A percentile compares a stretch with the other conserved stretches of the same genome.
These are phyloP conservation scores for Annulohypoxylon maeteangense DNA, from an alignment of 495 filamentous ascomycete species.

Conservation along the genomic window DNA sequence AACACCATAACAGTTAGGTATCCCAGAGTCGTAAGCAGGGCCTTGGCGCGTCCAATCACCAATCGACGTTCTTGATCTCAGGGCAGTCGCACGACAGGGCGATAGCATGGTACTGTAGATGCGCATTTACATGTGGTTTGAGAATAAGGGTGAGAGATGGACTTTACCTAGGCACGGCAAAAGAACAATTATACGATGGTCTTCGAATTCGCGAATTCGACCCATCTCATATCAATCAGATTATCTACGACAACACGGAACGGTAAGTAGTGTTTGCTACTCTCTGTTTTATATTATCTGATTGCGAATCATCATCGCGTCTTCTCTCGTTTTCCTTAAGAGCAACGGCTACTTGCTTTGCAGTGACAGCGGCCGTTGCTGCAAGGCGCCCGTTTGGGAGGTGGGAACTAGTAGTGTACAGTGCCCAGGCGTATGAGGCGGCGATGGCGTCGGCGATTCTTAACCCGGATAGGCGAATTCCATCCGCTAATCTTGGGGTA, in stretches of 20 bases:
- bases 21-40: conserved; percentile 6
- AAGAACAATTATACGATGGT: background rate
- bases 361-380: conserved; percentile 41
- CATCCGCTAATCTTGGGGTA: conserved; percentile 13
- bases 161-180: background rate
- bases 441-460: conserved; percentile 25
- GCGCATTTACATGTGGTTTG: background rate
- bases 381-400: conserved; percentile 37
- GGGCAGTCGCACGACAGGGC: conserved; percentile 20
- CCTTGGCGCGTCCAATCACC: conserved; percentile 14
- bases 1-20: background rate
- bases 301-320: conserved; percentile 4
- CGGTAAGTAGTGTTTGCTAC: conserved; percentile 15
- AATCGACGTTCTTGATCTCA: background rate
- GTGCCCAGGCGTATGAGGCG: conserved; percentile 15
- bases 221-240: background rate
- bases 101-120: conserved; percentile 13
- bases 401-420: background rate
- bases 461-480: conserved; percentile 29
- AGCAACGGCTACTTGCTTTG: conserved; percentile 34
- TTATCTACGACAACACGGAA: background rate
- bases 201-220: background rate
- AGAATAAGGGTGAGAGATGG: background rate
- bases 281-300: conserved; percentile 3
- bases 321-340: conserved; percentile 3